Conservation (phyloP, 257 asterid genomes). For the Eustoma russellianum region DNA sequence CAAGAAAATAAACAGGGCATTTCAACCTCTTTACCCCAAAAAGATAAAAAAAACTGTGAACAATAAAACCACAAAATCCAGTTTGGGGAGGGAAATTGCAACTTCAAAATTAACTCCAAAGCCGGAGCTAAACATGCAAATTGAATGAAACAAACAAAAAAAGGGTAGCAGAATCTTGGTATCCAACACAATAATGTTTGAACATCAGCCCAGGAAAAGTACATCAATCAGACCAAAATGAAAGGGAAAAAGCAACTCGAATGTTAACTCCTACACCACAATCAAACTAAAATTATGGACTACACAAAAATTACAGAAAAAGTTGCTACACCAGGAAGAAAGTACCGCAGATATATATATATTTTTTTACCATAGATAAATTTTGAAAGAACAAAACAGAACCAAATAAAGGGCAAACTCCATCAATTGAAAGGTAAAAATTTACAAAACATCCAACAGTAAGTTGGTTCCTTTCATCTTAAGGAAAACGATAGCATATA, state of each 20-base stretch:
- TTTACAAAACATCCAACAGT: background rate
- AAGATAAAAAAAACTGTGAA: no score
- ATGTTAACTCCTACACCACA: background rate
- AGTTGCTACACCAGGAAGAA: background rate
- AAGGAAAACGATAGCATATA: no score
- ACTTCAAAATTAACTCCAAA: no score
- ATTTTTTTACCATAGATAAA: no score
- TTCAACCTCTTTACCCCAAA: no score
- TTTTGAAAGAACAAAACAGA: background rate
- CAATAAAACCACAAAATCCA: no score
- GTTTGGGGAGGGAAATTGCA: no score
- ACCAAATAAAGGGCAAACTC: background rate
- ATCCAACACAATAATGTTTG: background rate
- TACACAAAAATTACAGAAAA: background rate
- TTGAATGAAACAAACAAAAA: background rate
- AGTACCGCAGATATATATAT: no score
- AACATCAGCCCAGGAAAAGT: background rate
- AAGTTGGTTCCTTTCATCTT: background rate
- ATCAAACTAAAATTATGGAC: background rate
- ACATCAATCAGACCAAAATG: background rate
- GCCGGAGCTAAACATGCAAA: background rate
- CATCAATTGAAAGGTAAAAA: background rate
- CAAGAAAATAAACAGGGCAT: background rate
- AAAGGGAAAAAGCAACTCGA: background rate
- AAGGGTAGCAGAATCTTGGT: background rate